A percentile compares a stretch with the other conserved stretches of the same genome.
phyloP scores from a whole-genome alignment of 2,329 filamentous ascomycete species.

The Thielaviopsis euricoi region DNA sequence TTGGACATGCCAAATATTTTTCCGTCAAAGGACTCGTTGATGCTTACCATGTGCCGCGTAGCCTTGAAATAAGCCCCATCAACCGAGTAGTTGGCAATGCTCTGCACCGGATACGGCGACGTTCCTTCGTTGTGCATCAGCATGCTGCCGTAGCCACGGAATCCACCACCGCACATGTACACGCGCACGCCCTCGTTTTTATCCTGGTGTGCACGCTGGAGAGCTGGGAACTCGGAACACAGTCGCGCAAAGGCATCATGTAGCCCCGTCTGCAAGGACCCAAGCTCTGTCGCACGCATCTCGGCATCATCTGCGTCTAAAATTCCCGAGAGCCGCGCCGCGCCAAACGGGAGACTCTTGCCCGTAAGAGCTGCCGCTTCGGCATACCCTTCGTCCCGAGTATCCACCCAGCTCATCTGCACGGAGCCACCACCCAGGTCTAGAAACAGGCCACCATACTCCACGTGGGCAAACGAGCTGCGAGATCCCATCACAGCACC shows the following conservation, averaged over 20 bases:
- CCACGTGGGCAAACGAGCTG: constrained; percentile 49
- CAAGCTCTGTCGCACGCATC: constrained; percentile 29
- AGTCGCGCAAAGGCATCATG: constrained; percentile 41
- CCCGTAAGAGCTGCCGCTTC: constrained; percentile 36
- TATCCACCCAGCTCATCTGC: constrained; percentile 48
- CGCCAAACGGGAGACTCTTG: constrained; percentile 43
- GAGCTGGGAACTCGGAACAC: constrained; percentile 30
- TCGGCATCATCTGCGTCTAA: constrained; percentile 25
- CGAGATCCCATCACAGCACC: constrained; percentile 66
- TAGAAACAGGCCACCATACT: constrained; percentile 51
- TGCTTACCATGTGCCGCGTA: constrained; percentile 32
- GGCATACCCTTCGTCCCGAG: constrained; percentile 29
- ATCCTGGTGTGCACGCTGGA: constrained; percentile 20
- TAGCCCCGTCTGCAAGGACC: constrained; percentile 42
- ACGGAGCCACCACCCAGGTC: constrained; percentile 65
- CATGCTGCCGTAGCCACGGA: constrained; percentile 79
- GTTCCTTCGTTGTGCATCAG: constrained; percentile 63
- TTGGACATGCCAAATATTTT: constrained; percentile 67
- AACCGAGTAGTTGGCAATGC: constrained; percentile 64
- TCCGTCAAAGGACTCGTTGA: constrained; percentile 32
- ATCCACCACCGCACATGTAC: constrained; percentile 80
- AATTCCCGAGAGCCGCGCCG: constrained; percentile 37
- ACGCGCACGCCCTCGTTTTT: constrained; percentile 39
- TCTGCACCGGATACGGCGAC: constrained; percentile 66
- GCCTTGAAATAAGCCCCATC: constrained; percentile 41